Evolutionary conservation across 2,329 filamentous ascomycete genomes (phyloP), one percentile per base, ranked within the genome.

Genomic region (Alternaria metachromatica): DNA sequence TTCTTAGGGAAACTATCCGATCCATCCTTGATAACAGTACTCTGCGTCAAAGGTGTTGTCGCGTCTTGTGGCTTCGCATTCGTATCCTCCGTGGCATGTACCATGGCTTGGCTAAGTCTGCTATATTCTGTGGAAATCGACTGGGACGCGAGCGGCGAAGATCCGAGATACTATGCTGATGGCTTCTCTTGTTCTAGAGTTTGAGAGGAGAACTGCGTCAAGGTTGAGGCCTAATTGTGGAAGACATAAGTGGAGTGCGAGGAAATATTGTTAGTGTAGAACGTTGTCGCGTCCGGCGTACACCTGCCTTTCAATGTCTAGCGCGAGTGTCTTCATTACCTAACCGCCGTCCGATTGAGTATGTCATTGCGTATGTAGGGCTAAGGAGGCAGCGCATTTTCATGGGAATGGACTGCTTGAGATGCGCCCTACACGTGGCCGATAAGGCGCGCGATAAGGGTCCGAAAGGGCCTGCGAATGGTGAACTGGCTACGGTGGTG

Each of bases 291-390:
- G 30, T 53, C 30, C 28, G 30, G 20, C 20, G 13, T 41, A 53
- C 49, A 41, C 49, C 49, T 53, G 28, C 49, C 49, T 53, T 53
- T 53, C 49, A 41, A 53, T n/a, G 30, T 53, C 49, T 53, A 53
- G 49, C 28, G 49, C 20, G 20, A 37, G n/a, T 9, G 5, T 11
- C 30, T 23, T 18, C 4, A 53, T 53, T 41, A 53, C 49, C 49
- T 53, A 53, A 53, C 21, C 12, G 7, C 7, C 5, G 30, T 33
- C 37, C 30, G 12, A 25, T 37, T 33, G 9, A 41, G 30, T 15
- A n/a, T n/a, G 20, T 13, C 20, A 25, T 41, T 5, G 2, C 20
- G 28, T n/a, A 25, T n/a, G 21, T 1, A 37, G 30, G 49, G 30
- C 49, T 18, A 28, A 1, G 3, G 49, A 9, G 2, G 30, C 30